phyloP scores from a whole-genome alignment of 208 protist species.

The Trypanosomatidae sp. region DNA sequence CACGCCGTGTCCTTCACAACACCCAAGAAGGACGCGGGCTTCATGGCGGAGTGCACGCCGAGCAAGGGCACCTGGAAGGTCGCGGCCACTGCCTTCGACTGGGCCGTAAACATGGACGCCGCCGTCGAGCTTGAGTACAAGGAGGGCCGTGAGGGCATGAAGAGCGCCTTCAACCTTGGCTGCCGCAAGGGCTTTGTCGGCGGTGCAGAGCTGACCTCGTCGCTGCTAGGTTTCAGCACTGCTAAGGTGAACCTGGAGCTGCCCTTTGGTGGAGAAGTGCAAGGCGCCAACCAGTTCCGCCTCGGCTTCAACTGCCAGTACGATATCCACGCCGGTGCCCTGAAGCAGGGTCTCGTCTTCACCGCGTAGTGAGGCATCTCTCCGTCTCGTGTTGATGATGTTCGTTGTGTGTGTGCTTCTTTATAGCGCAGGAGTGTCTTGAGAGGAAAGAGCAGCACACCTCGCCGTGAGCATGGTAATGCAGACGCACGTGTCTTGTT shows the following conservation, averaged over 20 bases:
- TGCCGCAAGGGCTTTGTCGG: constrained; percentile 68
- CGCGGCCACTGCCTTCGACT: constrained; percentile 57
- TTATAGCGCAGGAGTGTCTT: no score
- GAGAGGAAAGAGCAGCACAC: no score
- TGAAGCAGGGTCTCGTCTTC: constrained; percentile 84
- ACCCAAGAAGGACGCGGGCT: constrained; percentile 50
- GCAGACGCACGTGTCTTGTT: no score
- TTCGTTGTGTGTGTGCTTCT: neutral
- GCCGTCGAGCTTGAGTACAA: constrained; percentile 83
- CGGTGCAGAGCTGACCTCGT: constrained; percentile 53
- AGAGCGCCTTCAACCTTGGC: constrained; percentile 69
- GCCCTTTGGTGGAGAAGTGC: constrained; percentile 77
- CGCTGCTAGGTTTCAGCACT: constrained; percentile 57
- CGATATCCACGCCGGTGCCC: constrained; percentile 67
- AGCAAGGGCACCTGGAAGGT: constrained; percentile 86
- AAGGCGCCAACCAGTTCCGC: constrained; percentile 69
- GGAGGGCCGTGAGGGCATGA: constrained; percentile 60
- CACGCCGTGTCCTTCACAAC: constrained; percentile 64
- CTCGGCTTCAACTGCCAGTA: constrained; percentile 75
- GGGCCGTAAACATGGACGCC: constrained; percentile 64
- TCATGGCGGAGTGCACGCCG: constrained; percentile 66
- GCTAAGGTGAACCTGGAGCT: constrained; percentile 74
- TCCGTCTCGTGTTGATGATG: neutral
- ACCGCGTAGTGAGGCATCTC: constrained; percentile 38
- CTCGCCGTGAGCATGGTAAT: no score